Evolutionary conservation across 495 filamentous ascomycete species (phyloP).

Genomic region (Geopyxis carbonaria): DNA sequence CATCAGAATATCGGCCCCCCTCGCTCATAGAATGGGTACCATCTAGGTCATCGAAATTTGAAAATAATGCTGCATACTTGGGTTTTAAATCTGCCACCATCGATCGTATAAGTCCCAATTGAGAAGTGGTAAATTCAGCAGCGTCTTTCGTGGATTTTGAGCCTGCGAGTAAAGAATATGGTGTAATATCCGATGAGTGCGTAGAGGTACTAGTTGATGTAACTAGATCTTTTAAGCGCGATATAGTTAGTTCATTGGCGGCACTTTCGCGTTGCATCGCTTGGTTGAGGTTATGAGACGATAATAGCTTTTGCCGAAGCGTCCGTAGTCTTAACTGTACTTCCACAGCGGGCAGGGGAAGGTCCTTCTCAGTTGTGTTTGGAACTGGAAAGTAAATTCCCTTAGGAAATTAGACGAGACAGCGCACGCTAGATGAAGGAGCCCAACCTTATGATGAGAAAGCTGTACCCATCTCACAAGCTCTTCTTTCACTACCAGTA

Average conservation of each 20-base stretch:
- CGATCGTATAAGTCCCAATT: constrained; percentile 58
- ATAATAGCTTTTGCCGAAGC: constrained; percentile 60
- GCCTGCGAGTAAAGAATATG: constrained; percentile 37
- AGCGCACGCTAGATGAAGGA: too few relatives aligned
- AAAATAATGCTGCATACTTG: too few relatives aligned
- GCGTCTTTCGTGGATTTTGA: constrained; percentile 27
- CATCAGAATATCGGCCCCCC: constrained; percentile 27
- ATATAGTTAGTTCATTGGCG: constrained; percentile 58
- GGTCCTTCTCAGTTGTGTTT: too few relatives aligned
- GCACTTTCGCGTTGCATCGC: constrained; percentile 55
- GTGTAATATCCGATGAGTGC: constrained; percentile 14
- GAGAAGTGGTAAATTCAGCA: constrained; percentile 60
- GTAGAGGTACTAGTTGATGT: constrained; percentile 15
- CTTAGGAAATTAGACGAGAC: constrained; percentile 11
- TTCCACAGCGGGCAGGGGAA: constrained; percentile 37
- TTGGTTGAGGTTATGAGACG: constrained; percentile 61
- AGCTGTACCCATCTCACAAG: constrained; percentile 61
- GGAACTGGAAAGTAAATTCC: too few relatives aligned
- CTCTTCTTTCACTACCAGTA: constrained; percentile 53
- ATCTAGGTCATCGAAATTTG: constrained; percentile 36
- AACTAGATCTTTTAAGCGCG: constrained; percentile 43
- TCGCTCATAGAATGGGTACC: constrained; percentile 3
- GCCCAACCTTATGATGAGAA: constrained; percentile 63
- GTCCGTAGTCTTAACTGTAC: constrained; percentile 35
- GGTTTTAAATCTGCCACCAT: constrained; percentile 46